Base-by-base conservation (phyloP, 2,329 filamentous ascomycete species). In the Chrysosporium keratinophilum region DNA sequence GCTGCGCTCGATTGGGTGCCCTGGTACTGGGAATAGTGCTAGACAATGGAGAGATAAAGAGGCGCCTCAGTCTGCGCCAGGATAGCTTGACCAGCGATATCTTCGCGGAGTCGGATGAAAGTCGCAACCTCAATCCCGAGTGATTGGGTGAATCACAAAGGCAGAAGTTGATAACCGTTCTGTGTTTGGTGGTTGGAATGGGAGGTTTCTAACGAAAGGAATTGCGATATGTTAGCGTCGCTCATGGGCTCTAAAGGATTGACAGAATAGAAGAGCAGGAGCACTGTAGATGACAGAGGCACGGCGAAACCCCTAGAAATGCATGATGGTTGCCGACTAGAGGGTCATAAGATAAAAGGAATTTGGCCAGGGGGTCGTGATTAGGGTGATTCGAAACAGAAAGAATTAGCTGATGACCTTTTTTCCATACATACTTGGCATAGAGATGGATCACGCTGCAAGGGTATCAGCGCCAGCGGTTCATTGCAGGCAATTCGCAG, bases 1-100 rank as follows among this genome's bases (percentile, higher is more conserved):
- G 33, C 20, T 48, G 39, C 34, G 47, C 34, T 57, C 46, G 56
- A 57, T 57, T 60, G 56, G 55, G 47, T 54, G 56, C 50, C 56
- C 58, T 56, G 54, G 44, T 34, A 47, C 44, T 33, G 48, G 52
- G 14, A 51, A 51, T 48, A 43, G 20, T 15, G 46, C 19, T 40
- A 44, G 49, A 53, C n/a, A 43, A 45, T 50, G 35, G 35, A 50
- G 34, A 49, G 52, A 54, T 43, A 14, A 33, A 46, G 42, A 52
- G 37, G 33, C 17, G 15, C 17, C 37, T 49, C 43, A 37, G 48
- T 42, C 37, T 23, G 41, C 46, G 39, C 19, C 42, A 28, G 44
- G 19, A 44, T 42, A 42, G n/a, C 31, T 50, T 41, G 44, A 56
- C n/a, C 28, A 41, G 50, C 20, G 20, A 41, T 37, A 14, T 52